Percentiles rank a stretch among this genome's conserved stretches.
Conservation (phyloP, 148 eudicot genomes). For the Camellia sinensis region DNA sequence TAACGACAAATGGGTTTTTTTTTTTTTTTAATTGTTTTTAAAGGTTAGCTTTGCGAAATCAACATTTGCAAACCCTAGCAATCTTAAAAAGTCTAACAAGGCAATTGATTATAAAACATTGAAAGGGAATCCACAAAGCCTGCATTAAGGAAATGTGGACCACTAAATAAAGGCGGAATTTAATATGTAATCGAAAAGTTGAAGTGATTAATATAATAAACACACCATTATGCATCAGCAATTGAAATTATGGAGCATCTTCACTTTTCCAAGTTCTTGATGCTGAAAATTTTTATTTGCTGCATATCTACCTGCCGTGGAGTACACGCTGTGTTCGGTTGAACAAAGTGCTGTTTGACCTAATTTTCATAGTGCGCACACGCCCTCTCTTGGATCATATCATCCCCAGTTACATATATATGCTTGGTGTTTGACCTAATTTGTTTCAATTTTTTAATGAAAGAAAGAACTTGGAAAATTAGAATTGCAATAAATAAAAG, state of each 20-base stretch:
- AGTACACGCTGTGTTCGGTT: neutral
- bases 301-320: neutral
- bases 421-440: too few relatives aligned
- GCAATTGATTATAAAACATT: neutral
- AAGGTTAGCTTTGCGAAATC: too few relatives aligned
- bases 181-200: neutral
- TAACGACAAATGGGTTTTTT: too few relatives aligned
- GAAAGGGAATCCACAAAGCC: slow-evolving; percentile 31
- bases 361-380: neutral
- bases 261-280: slow-evolving; percentile 8
- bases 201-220: neutral
- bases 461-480: too few relatives aligned
- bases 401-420: too few relatives aligned
- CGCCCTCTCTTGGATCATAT: too few relatives aligned
- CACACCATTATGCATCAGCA: slow-evolving; percentile 4
- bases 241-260: neutral
- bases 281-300: neutral
- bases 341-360: neutral
- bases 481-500: too few relatives aligned
- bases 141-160: slow-evolving; percentile 44
- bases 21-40: too few relatives aligned
- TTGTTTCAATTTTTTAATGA: too few relatives aligned
- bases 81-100: slow-evolving; percentile 4
- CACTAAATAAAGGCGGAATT: slow-evolving; percentile 9
- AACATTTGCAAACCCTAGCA: too few relatives aligned